Conservation (phyloP, 1,284 basidiomycete species). For the Boletus mariae region DNA sequence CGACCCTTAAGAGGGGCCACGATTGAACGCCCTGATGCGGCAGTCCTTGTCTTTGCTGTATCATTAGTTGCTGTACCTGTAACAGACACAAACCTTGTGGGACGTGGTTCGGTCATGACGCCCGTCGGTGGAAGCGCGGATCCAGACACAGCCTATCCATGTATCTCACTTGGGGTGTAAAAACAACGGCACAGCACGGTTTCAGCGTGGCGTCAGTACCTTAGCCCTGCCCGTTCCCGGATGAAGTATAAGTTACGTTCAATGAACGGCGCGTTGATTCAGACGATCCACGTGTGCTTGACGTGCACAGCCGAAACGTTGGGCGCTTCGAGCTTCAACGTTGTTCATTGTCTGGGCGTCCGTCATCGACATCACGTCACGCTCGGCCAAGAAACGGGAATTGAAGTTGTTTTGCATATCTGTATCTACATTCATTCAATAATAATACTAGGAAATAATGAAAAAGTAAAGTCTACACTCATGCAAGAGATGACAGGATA, state of each 20-base stretch:
- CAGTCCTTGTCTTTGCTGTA: neutral
- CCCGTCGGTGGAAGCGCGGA: neutral
- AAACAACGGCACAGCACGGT: neutral
- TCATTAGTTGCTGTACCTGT: neutral
- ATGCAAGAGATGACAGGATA: neutral
- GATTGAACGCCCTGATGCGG: neutral
- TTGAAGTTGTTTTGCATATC: neutral
- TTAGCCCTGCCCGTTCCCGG: neutral
- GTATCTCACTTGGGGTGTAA: neutral
- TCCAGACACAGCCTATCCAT: neutral
- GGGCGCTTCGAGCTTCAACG: neutral
- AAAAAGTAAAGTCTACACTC: neutral
- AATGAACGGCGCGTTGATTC: neutral
- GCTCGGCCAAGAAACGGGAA: too few relatives aligned
- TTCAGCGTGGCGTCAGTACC: neutral
- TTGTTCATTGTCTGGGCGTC: too few relatives aligned
- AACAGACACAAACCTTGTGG: neutral
- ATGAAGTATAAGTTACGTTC: neutral
- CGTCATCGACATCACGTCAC: too few relatives aligned
- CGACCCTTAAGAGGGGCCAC: neutral
- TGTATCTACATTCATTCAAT: neutral
- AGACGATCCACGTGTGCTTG: neutral
- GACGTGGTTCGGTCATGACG: neutral
- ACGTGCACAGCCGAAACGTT: neutral
- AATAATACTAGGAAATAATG: neutral